These are phyloP conservation scores for Dissoconium aciculare DNA, from an alignment of 2,329 filamentous ascomycete genomes.

Conservation along the genomic window DNA sequence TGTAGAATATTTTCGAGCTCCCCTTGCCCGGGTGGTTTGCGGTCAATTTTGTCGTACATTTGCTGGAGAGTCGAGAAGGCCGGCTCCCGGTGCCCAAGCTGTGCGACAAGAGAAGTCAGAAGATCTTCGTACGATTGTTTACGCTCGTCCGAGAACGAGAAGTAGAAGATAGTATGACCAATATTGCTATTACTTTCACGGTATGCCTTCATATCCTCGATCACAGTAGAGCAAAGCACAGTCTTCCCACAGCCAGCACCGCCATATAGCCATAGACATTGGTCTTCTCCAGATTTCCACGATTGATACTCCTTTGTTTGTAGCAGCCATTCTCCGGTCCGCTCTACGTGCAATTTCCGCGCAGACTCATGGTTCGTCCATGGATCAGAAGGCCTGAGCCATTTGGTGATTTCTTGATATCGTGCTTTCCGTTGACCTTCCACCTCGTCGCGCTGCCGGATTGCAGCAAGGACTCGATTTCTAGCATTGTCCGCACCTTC, in stretches of 20 bases:
- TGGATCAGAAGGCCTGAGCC: constrained; percentile 13
- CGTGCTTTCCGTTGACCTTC: constrained; percentile 5
- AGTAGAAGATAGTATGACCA: constrained; percentile 10
- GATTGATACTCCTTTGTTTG: constrained; percentile 7
- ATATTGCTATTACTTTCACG: constrained; percentile 2
- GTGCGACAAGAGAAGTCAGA: constrained; percentile 8
- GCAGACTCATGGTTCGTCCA: constrained; percentile 10
- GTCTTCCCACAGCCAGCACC: constrained; percentile 16
- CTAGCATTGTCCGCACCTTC: neutral
- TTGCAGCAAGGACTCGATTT: constrained; percentile 3
- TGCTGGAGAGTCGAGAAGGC: constrained; percentile 7
- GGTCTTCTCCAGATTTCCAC: constrained; percentile 9
- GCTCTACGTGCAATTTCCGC: constrained; percentile 4
- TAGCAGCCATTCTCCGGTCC: constrained; percentile 11
- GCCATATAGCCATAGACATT: constrained; percentile 12
- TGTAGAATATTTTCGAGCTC: constrained; percentile 10
- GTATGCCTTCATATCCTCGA: constrained; percentile 9
- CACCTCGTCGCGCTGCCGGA: constrained; percentile 4
- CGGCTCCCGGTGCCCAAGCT: constrained; percentile 9
- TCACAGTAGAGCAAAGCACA: constrained; percentile 12
- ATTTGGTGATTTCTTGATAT: constrained; percentile 8
- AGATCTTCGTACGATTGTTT: constrained; percentile 11
- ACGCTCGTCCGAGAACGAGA: constrained; percentile 10
- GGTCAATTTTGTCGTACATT: constrained; percentile 4
- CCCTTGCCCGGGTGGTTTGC: constrained; percentile 4